Evolutionary conservation across 2,329 filamentous ascomycete genomes (phyloP), one percentile per base, ranked within the genome.

Genomic region (Grosmannia penicillata): DNA sequence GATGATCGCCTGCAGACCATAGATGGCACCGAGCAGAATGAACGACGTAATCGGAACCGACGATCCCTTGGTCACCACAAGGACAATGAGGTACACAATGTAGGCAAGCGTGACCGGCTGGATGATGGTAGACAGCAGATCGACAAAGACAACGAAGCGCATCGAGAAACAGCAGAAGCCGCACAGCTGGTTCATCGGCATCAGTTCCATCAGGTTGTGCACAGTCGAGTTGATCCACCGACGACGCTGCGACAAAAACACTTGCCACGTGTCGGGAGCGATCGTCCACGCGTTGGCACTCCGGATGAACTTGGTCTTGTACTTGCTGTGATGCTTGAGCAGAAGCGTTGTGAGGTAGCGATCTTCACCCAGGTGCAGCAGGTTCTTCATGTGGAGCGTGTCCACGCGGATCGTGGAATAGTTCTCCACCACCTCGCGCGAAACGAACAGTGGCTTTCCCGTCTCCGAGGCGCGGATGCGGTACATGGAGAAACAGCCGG

Each of bases 81-180:
- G 70, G 35, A 86, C 81, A 54, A 98, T 80, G 43, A 98, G 71
- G 57, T 96, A 98, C 40, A 72, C 70, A 48, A 98, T 81, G 55
- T 96, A 98, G 9, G 76, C 83, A 17, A 95, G 70, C 1, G 83
- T 91, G 42, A 95, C 85, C 3, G 91, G 91, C 55, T 93, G 86
- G 35, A 96, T 78, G 40, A 96, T 63, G 1, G 91, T 98, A 40
- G 83, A 91, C 46, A 98, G 66, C 50, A 98, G 66, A 60, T 98
- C 91, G 49, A 98, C 59, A 53, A 98, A 93, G 48, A 98, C 87
- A 42, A 98, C 74, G 60, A 98, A 98, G 52, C 91, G 81, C 91
- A 98, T 98, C 60, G 83, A 93, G 69, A 98, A 98, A 63, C 91
- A 98, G 70, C 91, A 98, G 78, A 98, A 98, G 62, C 91, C 91